Evolutionary conservation across 768 basidiomycete species (phyloP), one percentile per base, ranked within the genome.

Genomic region (Inosperma sp.): DNA sequence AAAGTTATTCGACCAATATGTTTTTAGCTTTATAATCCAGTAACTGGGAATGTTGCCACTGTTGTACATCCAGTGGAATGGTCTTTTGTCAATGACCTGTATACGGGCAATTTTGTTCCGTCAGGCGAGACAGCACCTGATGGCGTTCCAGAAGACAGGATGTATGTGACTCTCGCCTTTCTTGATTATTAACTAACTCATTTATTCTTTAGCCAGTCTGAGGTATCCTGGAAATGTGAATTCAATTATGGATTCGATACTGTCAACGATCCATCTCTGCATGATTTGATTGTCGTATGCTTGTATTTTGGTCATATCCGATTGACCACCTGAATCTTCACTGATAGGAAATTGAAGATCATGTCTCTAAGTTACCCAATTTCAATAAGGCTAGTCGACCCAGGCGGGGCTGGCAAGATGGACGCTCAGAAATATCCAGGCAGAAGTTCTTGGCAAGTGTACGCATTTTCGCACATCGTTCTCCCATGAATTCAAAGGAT

Each of bases 21-120:
- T 7, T 30, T 45, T 19, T 31, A 54, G 52, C 4, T 42, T 7
- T 42, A 33, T 14, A 29, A 41, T 2, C 26, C 39, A 16, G 19
- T 22, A 3, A 54, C 52, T 7, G 23, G 33, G 13, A 36, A 44
- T 40, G 23, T 44, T 0, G 53, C 53, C 0, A 19, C 45, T 13
- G 13, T 54, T 10, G 31, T 33, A 9, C 33, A 43, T 30, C 36
- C 53, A 16, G 47, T 48, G 4, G 23, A 48, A 8, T 54, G 47
- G 47, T 13, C 12, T 4, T 49, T 40, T 35, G 21, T 14, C 7
- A n/a, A 7, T 14, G 35, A 48, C 21, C 25, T 54, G 1, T 33
- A 44, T 14, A 54, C 53, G 3, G 53, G 53, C 9, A 54, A 54
- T 29, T 44, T 43, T n/a, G 53, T 54, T 3, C 53, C 53, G 0